These are phyloP conservation scores for Bipolaris bicolor DNA, from an alignment of 2,329 filamentous ascomycete species.

Conservation along the genomic window DNA sequence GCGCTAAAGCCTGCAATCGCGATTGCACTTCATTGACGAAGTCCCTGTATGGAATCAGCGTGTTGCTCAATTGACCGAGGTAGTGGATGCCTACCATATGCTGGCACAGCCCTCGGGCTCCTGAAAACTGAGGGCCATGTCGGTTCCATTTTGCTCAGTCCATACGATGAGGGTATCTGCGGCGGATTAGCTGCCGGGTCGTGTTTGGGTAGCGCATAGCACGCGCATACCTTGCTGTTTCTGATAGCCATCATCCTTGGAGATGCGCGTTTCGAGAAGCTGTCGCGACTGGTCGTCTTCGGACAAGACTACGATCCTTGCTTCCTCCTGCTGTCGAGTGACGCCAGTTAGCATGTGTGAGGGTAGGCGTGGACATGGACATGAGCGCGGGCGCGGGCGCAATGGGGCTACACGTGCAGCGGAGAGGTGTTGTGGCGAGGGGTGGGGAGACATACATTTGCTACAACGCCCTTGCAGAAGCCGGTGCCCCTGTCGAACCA, in stretches of 20 bases:
- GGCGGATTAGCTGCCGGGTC: constrained; percentile 26
- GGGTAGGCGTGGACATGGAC: not conserved
- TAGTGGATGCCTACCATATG: constrained; percentile 72
- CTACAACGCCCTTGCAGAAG: constrained; percentile 82
- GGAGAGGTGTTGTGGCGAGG: not conserved
- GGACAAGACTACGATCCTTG: constrained; percentile 87
- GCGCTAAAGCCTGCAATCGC: constrained; percentile 67
- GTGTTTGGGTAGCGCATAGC: not conserved
- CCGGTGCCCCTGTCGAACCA: constrained; percentile 98
- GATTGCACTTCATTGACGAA: constrained; percentile 88
- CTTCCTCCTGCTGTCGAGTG: constrained; percentile 73
- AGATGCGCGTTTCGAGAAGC: constrained; percentile 86
- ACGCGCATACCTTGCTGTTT: constrained; percentile 84
- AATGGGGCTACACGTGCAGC: constrained; percentile 16
- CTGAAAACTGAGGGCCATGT: constrained; percentile 98
- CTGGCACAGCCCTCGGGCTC: constrained; percentile 91
- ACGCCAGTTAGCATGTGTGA: constrained; percentile 47
- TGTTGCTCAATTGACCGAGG: constrained; percentile 3
- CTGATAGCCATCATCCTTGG: constrained; percentile 94
- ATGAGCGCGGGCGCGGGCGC: constrained; percentile 14
- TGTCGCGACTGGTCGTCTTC: constrained; percentile 87
- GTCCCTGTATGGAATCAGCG: constrained; percentile 66
- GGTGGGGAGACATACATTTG: constrained; percentile 65
- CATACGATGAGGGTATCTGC: constrained; percentile 96
- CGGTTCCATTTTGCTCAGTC: constrained; percentile 88